Percentiles rank a stretch among this genome's conserved stretches.
phyloP scores from a whole-genome alignment of 108 stramenopile genomes.

The Halocafeteria seosinensis region DNA sequence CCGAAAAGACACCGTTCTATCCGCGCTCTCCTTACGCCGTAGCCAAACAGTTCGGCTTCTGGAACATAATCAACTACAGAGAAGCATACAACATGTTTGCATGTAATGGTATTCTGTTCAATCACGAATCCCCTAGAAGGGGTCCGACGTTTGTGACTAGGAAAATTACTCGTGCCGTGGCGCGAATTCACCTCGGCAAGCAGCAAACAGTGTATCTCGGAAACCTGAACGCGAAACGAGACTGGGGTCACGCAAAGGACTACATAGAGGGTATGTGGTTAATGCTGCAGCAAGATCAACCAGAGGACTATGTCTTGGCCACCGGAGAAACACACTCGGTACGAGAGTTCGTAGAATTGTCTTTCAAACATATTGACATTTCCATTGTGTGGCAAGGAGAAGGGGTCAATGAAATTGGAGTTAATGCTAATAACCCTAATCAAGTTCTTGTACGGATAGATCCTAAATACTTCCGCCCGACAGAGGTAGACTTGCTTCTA shows the following conservation, averaged over 20 bases:
- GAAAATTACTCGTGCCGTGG: conserved; percentile 84
- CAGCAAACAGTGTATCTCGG: conserved; percentile 79
- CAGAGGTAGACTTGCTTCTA: conserved; percentile 87
- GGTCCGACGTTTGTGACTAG: conserved; percentile 94
- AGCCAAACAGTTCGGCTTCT: conserved; percentile 95
- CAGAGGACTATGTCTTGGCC: conserved; percentile 91
- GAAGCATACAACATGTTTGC: conserved; percentile 95
- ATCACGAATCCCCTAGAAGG: conserved; percentile 92
- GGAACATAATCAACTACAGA: conserved; percentile 95
- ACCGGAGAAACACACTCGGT: conserved; percentile 92
- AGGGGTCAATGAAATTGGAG: conserved; percentile 71
- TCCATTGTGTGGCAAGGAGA: conserved; percentile 72
- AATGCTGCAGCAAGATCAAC: conserved; percentile 80
- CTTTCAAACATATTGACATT: conserved; percentile 60
- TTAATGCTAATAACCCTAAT: conserved; percentile 44
- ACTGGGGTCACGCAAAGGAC: conserved; percentile 98
- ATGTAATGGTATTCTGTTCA: conserved; percentile 90
- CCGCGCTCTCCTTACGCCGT: conserved; percentile 96
- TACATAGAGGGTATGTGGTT: conserved; percentile 98
- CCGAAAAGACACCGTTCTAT: conserved; percentile 96
- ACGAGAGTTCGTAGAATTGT: conserved; percentile 84
- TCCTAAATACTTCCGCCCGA: conserved; percentile 91
- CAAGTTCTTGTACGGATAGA: conserved; percentile 76
- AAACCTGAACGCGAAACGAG: conserved; percentile 92
- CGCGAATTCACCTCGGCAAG: conserved; percentile 57